Conservation (phyloP, 805 yeast genomes). For the Ogataea henricii region DNA sequence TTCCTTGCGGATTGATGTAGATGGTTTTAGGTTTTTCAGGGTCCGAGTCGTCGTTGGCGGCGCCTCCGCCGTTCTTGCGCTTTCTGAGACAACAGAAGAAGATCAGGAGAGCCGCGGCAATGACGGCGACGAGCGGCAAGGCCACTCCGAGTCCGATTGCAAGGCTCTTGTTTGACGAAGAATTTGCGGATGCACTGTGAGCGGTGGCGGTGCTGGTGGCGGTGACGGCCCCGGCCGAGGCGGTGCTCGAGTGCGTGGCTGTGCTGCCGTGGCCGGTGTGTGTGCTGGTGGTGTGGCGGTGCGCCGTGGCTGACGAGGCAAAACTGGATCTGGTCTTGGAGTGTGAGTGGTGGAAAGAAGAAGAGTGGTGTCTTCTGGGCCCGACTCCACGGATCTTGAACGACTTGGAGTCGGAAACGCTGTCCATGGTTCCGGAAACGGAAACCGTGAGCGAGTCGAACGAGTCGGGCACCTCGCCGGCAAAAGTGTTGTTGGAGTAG, state of each 20-base stretch:
- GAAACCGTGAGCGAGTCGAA: conserved; percentile 44
- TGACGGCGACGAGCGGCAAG: conserved; percentile 61
- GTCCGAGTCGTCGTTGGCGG: conserved; percentile 29
- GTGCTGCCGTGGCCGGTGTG: conserved; percentile 17
- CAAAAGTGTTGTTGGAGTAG: conserved; percentile 59
- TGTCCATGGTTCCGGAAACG: conserved; percentile 42
- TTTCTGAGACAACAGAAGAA: conserved; percentile 59
- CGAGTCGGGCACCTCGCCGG: conserved; percentile 63
- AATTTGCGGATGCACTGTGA: conserved; percentile 9
- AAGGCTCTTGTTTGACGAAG: conserved; percentile 49
- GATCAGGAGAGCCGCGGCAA: conserved; percentile 51
- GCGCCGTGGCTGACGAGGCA: conserved; percentile 17
- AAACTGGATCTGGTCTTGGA: not conserved
- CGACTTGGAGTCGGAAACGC: conserved; percentile 39
- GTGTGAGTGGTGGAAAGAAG: conserved; percentile 8
- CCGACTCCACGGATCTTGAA: conserved; percentile 59
- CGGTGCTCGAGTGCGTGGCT: conserved; percentile 30
- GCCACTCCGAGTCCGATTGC: conserved; percentile 93
- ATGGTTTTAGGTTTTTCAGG: conserved; percentile 25
- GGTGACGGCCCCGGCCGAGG: conserved; percentile 26
- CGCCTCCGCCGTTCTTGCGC: conserved; percentile 31
- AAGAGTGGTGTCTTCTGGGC: conserved; percentile 24
- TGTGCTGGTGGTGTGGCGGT: conserved; percentile 22
- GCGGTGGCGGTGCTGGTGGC: conserved; percentile 19
- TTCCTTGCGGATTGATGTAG: conserved; percentile 23